These are phyloP conservation scores for Coemansia sp. DNA, from an alignment of 192 early-diverging fungal species.

Conservation along the genomic window DNA sequence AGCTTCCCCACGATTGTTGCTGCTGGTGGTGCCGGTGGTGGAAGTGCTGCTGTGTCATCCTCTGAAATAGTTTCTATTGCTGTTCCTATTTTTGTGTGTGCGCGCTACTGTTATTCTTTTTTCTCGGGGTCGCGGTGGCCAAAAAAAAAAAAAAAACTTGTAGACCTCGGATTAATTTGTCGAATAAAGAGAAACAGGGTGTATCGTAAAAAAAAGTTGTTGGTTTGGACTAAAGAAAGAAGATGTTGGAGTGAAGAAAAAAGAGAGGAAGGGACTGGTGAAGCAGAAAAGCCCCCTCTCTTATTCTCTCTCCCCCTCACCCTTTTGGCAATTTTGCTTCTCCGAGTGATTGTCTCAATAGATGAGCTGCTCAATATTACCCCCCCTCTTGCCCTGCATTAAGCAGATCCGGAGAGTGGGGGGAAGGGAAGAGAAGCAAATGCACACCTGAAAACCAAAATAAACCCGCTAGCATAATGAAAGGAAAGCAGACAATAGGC, in stretches of 20 bases:
- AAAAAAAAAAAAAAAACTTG: neutral
- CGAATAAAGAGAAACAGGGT: neutral
- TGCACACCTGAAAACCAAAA: neutral
- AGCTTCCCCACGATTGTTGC: conserved; percentile 12
- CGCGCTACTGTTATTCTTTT: neutral
- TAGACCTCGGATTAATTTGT: neutral
- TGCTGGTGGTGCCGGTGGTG: neutral
- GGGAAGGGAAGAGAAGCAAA: neutral
- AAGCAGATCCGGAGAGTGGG: conserved; percentile 1
- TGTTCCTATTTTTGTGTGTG: neutral
- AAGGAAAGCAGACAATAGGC: neutral
- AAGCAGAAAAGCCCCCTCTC: neutral
- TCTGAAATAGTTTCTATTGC: neutral
- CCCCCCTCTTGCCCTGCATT: conserved; percentile 6
- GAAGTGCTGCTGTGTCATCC: conserved; percentile 8
- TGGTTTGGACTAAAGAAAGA: neutral
- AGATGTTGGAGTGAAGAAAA: neutral
- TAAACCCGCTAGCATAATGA: neutral
- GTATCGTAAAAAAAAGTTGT: neutral
- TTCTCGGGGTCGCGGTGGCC: neutral
- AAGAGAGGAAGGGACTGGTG: neutral
- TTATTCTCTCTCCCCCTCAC: too few relatives aligned
- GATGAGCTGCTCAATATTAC: neutral
- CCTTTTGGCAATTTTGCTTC: neutral
- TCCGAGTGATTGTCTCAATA: neutral